These are phyloP conservation scores for Jimgerdemannia lactiflua DNA, from an alignment of 192 early-diverging fungal species.

Conservation along the genomic window DNA sequence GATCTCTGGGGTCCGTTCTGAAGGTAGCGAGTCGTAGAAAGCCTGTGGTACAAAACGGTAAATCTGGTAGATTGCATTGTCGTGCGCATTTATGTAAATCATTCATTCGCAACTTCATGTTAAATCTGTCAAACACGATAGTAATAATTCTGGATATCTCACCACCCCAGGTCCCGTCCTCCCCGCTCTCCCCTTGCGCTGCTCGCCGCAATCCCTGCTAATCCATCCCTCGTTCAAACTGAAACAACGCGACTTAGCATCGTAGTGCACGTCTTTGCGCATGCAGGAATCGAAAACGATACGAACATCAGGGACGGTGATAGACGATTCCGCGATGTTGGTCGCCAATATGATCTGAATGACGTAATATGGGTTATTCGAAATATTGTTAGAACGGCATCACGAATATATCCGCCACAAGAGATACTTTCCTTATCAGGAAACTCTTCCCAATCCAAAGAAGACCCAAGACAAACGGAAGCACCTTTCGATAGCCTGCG, in stretches of 20 bases:
- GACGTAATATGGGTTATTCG: not conserved
- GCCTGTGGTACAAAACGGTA: conserved; percentile 22
- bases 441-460: not conserved
- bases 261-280: conserved; percentile 24
- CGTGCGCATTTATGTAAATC: not conserved
- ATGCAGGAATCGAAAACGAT: conserved; percentile 27
- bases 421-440: not conserved
- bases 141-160: not conserved
- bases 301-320: conserved; percentile 25
- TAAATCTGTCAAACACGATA: not conserved
- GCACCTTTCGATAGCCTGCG: conserved; percentile 15
- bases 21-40: conserved; percentile 12
- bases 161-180: conserved; percentile 22
- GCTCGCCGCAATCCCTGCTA: conserved; percentile 28
- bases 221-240: conserved; percentile 30
- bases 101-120: too few species aligned
- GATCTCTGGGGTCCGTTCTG: conserved; percentile 26
- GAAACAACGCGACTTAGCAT: conserved; percentile 13
- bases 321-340: conserved; percentile 28
- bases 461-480: not conserved
- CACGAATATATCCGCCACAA: too few species aligned
- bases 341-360: conserved; percentile 28
- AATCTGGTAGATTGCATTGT: not conserved
- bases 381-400: not conserved
- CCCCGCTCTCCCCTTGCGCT: conserved; percentile 25